Conservation (phyloP, 2,329 filamentous ascomycete genomes). For the Dendrostoma leiphaemia region DNA sequence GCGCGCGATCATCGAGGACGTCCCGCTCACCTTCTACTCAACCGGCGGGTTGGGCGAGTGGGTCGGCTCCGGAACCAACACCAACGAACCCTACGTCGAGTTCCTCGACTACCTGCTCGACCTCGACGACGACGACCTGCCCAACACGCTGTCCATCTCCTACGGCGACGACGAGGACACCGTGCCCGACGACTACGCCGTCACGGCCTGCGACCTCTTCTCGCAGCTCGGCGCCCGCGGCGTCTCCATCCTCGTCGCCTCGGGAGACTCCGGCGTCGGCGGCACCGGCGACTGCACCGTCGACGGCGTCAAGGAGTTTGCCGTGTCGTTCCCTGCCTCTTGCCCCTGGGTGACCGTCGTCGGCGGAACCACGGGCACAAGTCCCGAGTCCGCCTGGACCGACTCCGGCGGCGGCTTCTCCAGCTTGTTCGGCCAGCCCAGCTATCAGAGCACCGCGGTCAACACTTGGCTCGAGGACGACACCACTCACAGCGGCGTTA, state of each 20-base stretch:
- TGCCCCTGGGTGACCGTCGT: slow-evolving; percentile 64
- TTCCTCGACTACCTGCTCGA: slow-evolving; percentile 60
- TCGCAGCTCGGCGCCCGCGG: slow-evolving; percentile 64
- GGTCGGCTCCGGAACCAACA: slow-evolving; percentile 35
- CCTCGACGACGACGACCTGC: slow-evolving; percentile 52
- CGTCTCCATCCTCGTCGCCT: slow-evolving; percentile 62
- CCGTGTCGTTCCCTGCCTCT: slow-evolving; percentile 35
- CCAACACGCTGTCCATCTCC: slow-evolving; percentile 65
- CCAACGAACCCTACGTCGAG: slow-evolving; percentile 66
- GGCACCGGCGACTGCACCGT: slow-evolving; percentile 21
- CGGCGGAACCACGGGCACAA: slow-evolving; percentile 52
- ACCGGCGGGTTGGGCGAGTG: slow-evolving; percentile 17
- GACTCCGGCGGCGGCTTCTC: slow-evolving; percentile 55
- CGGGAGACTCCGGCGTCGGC: slow-evolving; percentile 52
- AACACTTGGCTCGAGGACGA: slow-evolving; percentile 6
- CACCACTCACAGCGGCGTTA: slow-evolving; percentile 7
- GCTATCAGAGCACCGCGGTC: slow-evolving; percentile 40
- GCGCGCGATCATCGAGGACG: slow-evolving; percentile 26
- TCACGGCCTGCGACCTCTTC: slow-evolving; percentile 53
- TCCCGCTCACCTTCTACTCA: slow-evolving; percentile 29
- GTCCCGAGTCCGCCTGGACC: slow-evolving; percentile 50
- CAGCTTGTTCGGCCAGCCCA: slow-evolving; percentile 41
- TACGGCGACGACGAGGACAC: slow-evolving; percentile 63
- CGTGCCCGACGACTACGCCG: slow-evolving; percentile 57
- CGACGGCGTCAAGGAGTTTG: slow-evolving; percentile 34